Base-by-base conservation (phyloP, 2,329 filamentous ascomycete genomes). In the Colletotrichum costaricense region DNA sequence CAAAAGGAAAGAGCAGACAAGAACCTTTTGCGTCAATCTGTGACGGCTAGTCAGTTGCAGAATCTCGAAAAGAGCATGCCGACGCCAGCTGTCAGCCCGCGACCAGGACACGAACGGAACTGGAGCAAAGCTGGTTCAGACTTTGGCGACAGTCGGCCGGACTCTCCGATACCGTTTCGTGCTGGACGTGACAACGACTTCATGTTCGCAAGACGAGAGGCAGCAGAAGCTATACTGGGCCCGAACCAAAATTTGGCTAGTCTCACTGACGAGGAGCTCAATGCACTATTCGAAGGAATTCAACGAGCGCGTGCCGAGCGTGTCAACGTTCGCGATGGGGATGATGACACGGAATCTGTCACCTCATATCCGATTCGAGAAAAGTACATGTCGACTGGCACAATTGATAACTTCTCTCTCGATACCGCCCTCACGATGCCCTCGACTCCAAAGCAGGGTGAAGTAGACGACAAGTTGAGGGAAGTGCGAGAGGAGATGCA, bases 341-440 rank as follows among this genome's bases (percentile, higher is more conserved):
- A 96, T 69, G 96, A 98, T 69, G 97, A 98, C 80, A 91, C 92
- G 67, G 97, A 99, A 76, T 98, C 96, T 0, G 90, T 93, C 60
- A 93, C 92, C 33, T 98, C 96, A 0, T 98, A 95, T 79, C 93
- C 95, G 2, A 88, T 95, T 35, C 90, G 97, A 64, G 97, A 99
- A 78, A 98, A 98, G 80, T 98, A 98, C 82, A 90, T 98, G 85
- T 98, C 95, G 3, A 97, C 93, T 68, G 96, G 96, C 2, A 98
- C 96, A 0, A 88, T 98, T 66, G 97, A 99, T 83, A 98, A 97
- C 80, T 97, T 98, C 79, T 98, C 96, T 2, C 87, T 99, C 19
- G 97, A 99, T 80, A 99, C 97, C 1, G 93, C 93, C 14, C 87
- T 99, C 63, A 99, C 97, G 0, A 95, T 98, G 88, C 97, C 97